Evolutionary conservation across 768 basidiomycete species (phyloP).

Genomic region (Hygrophoropsis aurantiaca): DNA sequence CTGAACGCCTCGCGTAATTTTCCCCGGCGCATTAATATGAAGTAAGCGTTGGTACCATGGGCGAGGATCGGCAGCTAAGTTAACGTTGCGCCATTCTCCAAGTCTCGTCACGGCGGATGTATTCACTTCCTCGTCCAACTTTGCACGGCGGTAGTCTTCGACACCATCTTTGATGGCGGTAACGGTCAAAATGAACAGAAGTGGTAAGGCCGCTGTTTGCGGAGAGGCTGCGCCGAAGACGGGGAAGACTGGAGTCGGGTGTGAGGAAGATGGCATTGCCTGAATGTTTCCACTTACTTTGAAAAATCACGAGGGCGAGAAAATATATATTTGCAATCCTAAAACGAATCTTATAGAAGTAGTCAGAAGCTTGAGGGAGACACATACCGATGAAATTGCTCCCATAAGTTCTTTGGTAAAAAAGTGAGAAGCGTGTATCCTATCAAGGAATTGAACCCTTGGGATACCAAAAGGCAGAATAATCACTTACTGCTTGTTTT

Average conservation of each 20-base stretch:
- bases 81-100: constrained; percentile 87
- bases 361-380: neutral
- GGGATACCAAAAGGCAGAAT: neutral
- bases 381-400: constrained; percentile 86
- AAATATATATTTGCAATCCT: constrained; percentile 95
- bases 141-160: constrained; percentile 91
- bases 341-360: constrained; percentile 9
- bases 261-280: constrained; percentile 9
- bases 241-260: constrained; percentile 63
- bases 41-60: constrained; percentile 75
- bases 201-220: constrained; percentile 78
- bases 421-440: constrained; percentile 92
- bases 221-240: constrained; percentile 88
- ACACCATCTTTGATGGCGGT: constrained; percentile 96
- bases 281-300: constrained; percentile 46
- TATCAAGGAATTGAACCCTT: constrained; percentile 25
- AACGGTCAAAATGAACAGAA: constrained; percentile 82
- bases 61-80: constrained; percentile 77
- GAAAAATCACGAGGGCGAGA: constrained; percentile 75
- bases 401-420: constrained; percentile 89
- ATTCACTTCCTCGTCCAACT: constrained; percentile 91
- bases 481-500: constrained; percentile 79
- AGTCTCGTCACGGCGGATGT: constrained; percentile 91
- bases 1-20: constrained; percentile 80
- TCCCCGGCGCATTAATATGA: constrained; percentile 67